Conservation (phyloP, 768 basidiomycete species). For the Amanita rimosa region DNA sequence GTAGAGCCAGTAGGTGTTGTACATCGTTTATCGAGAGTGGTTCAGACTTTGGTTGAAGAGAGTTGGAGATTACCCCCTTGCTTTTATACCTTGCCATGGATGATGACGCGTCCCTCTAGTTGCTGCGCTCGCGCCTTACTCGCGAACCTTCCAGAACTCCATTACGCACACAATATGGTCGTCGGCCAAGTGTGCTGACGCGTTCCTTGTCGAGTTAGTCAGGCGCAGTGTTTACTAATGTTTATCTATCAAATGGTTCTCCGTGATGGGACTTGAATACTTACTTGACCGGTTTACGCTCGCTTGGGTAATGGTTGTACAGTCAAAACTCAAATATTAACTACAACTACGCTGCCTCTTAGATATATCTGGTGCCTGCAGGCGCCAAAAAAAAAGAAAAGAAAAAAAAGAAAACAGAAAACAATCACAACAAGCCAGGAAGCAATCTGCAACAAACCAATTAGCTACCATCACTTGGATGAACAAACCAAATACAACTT, state of each 20-base stretch:
- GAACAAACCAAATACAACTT: slow-evolving; percentile 20
- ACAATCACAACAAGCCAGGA: slow-evolving; percentile 47
- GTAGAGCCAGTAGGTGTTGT: neutral
- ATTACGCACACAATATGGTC: neutral
- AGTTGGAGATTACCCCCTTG: neutral
- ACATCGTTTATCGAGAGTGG: neutral
- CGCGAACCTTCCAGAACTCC: neutral
- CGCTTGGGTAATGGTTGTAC: neutral
- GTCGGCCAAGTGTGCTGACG: neutral
- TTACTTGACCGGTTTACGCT: no score
- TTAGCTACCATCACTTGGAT: neutral
- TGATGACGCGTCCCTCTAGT: neutral
- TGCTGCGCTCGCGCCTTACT: neutral
- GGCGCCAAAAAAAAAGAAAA: neutral
- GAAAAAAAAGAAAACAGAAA: neutral
- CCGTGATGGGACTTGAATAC: no score
- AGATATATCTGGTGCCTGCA: neutral
- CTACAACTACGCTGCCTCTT: neutral
- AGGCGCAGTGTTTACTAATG: no score
- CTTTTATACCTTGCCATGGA: neutral
- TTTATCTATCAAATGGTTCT: no score
- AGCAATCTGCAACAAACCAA: slow-evolving; percentile 28
- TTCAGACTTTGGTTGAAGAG: neutral
- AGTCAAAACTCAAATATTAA: neutral
- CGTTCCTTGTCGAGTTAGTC: neutral